Conservation (phyloP, 2,329 filamentous ascomycete species). For the Nigrospora osmanthi region DNA sequence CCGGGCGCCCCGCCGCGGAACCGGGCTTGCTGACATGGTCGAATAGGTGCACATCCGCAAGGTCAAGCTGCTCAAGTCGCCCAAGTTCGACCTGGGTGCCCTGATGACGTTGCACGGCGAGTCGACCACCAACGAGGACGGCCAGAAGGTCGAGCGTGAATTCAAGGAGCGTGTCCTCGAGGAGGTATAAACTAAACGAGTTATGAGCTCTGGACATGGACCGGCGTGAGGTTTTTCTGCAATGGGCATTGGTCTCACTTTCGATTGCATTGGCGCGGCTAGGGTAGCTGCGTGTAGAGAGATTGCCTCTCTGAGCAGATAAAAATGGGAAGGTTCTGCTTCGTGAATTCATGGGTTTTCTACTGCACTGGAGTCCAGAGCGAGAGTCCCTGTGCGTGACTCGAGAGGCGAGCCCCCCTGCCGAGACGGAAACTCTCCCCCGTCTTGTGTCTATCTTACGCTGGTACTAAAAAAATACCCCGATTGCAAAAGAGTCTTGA, state of each 20-base stretch:
- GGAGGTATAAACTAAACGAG: conserved; percentile 63
- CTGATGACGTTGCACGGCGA: conserved; percentile 97
- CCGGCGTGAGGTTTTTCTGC: conserved; percentile 37
- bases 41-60: conserved; percentile 96
- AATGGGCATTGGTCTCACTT: conserved; percentile 37
- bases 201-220: conserved; percentile 30
- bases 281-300: conserved; percentile 29
- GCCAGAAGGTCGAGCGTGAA: conserved; percentile 97
- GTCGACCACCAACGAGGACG: conserved; percentile 90
- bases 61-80: conserved; percentile 97
- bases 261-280: conserved; percentile 39
- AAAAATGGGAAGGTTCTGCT: conserved; percentile 27
- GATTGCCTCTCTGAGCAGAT: conserved; percentile 20
- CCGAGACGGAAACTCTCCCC: no score
- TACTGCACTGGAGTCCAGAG: background rate
- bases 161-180: conserved; percentile 98
- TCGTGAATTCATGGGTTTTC: conserved; percentile 18
- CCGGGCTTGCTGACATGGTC: conserved; percentile 22
- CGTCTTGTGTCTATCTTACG: no score
- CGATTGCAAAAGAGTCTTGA: no score
- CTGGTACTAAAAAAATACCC: no score
- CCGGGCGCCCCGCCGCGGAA: no score
- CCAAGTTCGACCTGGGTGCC: conserved; percentile 98
- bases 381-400: no score
- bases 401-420: no score